Evolutionary conservation across 176 grass and related monocot genomes (phyloP), one percentile per base, ranked within the genome.

Genomic region (Musa itinerans): DNA sequence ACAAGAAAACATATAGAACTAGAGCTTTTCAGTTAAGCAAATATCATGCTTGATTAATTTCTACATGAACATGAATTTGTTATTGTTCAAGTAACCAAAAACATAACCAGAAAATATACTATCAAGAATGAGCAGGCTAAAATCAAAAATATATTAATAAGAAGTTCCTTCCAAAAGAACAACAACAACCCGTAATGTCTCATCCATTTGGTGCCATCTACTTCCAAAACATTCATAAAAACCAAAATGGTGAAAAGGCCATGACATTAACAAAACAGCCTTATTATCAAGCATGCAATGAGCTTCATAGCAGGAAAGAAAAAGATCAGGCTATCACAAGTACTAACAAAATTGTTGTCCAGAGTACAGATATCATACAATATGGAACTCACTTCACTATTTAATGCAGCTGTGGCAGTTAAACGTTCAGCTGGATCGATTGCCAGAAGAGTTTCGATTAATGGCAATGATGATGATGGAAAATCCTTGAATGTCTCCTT

Each of bases 361-460:
- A 7, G 57, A n/a, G 57, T 7, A n/a, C n/a, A 61, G 57, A 61
- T 15, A 19, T 61, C 57, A 61, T n/a, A 61, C n/a, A 15, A 61
- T 61, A n/a, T 61, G 57, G 57, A 5, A 24, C 63, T 25, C 25
- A 65, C 63, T 65, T 65, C 63, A 65, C 63, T 65, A 65, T 65
- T 65, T 65, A 65, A 25, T 25, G 63, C 22, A 65, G 23, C 63
- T 12, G 63, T 65, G 20, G 63, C 63, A 12, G 63, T 65, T 65
- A 65, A 65, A 65, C 63, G 63, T 25, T 65, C 63, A 27, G 23
- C 23, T 27, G 63, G 63, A 65, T 65, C 63, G 24, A 65, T 65
- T 65, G 63, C 63, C 22, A 65, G 63, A 24, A 65, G 63, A 65
- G 63, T 65, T 65, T 65, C 63, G 25, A 65, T 65, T 25, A 65